A percentile compares a stretch with the other conserved stretches of the same genome.
phyloP scores from a whole-genome alignment of 129 eudicot species.

The Saposhnikovia divaricata region DNA sequence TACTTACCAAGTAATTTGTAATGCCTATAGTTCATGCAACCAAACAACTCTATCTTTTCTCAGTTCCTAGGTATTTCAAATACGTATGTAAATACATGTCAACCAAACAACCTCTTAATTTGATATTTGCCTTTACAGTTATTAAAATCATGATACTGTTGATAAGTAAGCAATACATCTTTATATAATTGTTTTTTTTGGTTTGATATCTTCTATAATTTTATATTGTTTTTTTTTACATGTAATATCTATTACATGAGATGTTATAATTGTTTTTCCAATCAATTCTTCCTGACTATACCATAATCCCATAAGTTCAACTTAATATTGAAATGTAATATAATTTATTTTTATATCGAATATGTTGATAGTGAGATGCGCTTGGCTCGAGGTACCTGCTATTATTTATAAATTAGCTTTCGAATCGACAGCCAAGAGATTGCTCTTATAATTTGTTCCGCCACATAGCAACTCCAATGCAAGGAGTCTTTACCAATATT shows the following conservation, averaged over 20 bases:
- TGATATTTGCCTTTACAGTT: not conserved
- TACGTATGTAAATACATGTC: too few relatives aligned
- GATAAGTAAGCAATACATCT: not conserved
- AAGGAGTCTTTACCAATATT: too few relatives aligned
- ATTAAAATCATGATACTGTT: too few relatives aligned
- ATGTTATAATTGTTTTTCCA: not conserved
- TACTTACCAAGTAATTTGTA: too few relatives aligned
- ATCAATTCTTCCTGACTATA: not conserved
- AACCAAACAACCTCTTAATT: too few relatives aligned
- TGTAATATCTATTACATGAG: not conserved
- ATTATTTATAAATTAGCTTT: not conserved
- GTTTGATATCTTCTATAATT: not conserved
- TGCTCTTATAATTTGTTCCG: not conserved
- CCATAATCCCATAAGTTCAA: not conserved
- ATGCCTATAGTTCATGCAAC: too few relatives aligned
- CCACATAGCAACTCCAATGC: too few relatives aligned
- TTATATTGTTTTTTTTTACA: not conserved
- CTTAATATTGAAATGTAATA: not conserved
- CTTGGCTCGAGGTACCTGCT: not conserved
- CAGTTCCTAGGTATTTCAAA: too few relatives aligned
- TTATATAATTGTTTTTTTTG: too few relatives aligned
- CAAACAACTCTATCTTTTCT: too few relatives aligned
- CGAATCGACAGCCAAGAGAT: not conserved
- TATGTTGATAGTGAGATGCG: not conserved
- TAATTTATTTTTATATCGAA: not conserved